Evolutionary conservation across 148 eudicot genomes (phyloP).

Genomic region (Fagopyrum tataricum): DNA sequence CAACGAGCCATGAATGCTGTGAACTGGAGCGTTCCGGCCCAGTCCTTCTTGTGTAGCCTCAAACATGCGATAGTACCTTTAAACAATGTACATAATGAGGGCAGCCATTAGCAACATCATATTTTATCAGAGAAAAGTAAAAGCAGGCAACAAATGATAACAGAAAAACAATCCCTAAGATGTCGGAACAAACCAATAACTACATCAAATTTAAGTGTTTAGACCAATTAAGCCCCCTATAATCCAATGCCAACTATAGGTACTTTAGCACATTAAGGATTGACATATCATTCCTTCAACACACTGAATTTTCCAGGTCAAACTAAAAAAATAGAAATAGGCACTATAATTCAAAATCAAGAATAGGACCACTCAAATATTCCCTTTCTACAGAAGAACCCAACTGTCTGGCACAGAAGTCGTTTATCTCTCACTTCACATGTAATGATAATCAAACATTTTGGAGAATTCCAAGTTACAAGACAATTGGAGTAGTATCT

Average conservation of each 20-base stretch:
- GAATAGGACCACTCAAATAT: not conserved
- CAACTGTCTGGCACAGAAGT: slow-evolving; percentile 6
- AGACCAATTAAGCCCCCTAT: not conserved
- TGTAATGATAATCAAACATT: not conserved
- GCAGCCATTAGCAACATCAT: not conserved
- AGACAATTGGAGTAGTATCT: not conserved
- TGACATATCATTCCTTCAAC: not conserved
- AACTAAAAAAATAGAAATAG: not conserved
- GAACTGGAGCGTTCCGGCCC: slow-evolving; percentile 88
- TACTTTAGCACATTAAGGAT: not conserved
- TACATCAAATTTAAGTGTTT: not conserved
- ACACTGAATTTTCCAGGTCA: not conserved
- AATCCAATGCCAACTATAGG: not conserved
- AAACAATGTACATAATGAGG: slow-evolving; percentile 10
- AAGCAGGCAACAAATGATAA: not conserved
- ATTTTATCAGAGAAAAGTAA: not conserved
- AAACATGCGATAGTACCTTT: slow-evolving; percentile 96
- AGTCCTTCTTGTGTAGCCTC: slow-evolving; percentile 97
- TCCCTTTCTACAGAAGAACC: not conserved
- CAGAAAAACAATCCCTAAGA: not conserved
- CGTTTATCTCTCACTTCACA: not conserved
- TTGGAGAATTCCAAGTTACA: not conserved
- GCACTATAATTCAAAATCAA: slow-evolving; percentile 3
- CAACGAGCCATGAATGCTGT: slow-evolving; percentile 95
- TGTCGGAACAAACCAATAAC: not conserved